Evolutionary conservation across 129 eudicot species (phyloP).

Genomic region (Ambrosia artemisiifolia): DNA sequence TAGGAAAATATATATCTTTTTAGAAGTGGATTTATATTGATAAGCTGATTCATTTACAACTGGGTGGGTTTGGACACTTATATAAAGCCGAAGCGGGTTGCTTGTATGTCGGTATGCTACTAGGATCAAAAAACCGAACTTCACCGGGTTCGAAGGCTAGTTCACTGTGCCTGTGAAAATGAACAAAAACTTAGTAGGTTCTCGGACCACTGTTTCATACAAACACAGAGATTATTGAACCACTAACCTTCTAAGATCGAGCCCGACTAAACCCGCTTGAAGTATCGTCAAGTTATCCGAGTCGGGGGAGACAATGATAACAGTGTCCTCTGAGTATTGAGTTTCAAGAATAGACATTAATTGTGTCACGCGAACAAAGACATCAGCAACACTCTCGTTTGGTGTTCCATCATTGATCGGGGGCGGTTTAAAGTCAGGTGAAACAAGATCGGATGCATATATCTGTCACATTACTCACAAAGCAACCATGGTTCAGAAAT

Average conservation of each 20-base stretch:
- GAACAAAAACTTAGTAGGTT: background rate
- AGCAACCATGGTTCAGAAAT: background rate
- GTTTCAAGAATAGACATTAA: conserved; percentile 97
- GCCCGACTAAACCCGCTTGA: conserved; percentile 94
- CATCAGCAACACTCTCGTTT: conserved; percentile 92
- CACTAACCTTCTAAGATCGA: conserved; percentile 76
- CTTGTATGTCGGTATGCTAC: conserved; percentile 79
- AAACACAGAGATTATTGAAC: background rate
- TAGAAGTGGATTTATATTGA: too few species aligned
- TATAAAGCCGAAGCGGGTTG: conserved; percentile 78
- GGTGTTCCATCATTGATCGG: conserved; percentile 93
- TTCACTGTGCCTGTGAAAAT: conserved; percentile 69
- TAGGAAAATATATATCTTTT: too few species aligned
- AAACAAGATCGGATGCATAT: conserved; percentile 70
- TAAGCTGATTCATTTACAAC: conserved; percentile 45
- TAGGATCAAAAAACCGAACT: conserved; percentile 77
- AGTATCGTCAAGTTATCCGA: conserved; percentile 81
- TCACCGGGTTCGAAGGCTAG: conserved; percentile 80
- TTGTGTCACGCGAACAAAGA: conserved; percentile 95
- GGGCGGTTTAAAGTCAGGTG: conserved; percentile 79
- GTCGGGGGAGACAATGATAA: conserved; percentile 92
- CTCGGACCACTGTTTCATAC: background rate
- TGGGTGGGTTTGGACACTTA: conserved; percentile 88
- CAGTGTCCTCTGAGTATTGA: conserved; percentile 84
- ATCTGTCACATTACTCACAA: conserved; percentile 38